phyloP scores from a whole-genome alignment of 352 stramenopile species.

The Peronosclerospora sorghi region DNA sequence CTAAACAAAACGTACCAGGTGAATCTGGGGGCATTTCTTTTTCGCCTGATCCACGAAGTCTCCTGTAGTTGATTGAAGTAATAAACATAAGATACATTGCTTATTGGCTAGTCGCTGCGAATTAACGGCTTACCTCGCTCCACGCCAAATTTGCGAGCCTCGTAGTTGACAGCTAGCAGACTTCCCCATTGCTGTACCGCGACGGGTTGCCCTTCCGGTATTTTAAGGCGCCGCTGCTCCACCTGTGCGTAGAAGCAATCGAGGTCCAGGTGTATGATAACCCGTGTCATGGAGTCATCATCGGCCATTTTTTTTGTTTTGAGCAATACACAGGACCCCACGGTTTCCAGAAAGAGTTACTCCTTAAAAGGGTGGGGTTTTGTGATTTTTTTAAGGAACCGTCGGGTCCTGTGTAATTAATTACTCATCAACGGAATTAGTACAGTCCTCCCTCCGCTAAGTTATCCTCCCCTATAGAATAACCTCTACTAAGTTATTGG shows the following conservation, averaged over 20 bases:
- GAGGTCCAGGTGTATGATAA: conserved; percentile 79
- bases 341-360: no score
- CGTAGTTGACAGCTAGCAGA: conserved; percentile 80
- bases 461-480: no score
- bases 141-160: conserved; percentile 60
- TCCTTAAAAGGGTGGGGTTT: no score
- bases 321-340: no score
- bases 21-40: conserved; percentile 73
- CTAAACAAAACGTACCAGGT: conserved; percentile 45
- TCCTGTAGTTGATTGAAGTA: conserved; percentile 14
- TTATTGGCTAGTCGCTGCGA: background rate
- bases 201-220: conserved; percentile 47
- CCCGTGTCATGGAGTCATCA: conserved; percentile 16
- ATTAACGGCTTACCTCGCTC: conserved; percentile 23
- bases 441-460: no score
- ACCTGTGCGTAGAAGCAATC: conserved; percentile 86
- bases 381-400: no score
- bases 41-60: conserved; percentile 42
- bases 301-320: no score
- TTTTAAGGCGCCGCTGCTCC: conserved; percentile 59
- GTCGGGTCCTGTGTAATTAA: no score
- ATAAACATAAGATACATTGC: background rate
- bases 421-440: no score
- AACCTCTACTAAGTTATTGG: no score
- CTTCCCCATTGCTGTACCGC: conserved; percentile 80